These are phyloP conservation scores for Hypoxylon sp. DNA, from an alignment of 2,329 filamentous ascomycete species.

Conservation along the genomic window DNA sequence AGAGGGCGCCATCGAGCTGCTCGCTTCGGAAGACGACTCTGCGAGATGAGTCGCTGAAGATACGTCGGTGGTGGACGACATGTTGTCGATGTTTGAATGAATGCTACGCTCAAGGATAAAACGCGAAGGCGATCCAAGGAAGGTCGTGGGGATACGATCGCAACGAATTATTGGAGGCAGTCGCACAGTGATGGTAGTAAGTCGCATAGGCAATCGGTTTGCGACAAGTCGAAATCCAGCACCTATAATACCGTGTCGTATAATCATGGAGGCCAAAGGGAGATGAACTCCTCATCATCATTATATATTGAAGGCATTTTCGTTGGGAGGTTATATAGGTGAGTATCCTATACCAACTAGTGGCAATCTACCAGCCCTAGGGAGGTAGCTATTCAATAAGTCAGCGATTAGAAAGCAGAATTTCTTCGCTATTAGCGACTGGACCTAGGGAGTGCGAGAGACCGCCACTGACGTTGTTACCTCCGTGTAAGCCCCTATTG, in stretches of 20 bases:
- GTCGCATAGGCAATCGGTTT: slow-evolving; percentile 9
- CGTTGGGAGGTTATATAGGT: slow-evolving; percentile 22
- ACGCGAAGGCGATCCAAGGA: neutral
- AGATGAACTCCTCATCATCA: slow-evolving; percentile 13
- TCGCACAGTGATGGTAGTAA: neutral
- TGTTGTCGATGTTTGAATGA: slow-evolving; percentile 15
- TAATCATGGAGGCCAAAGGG: slow-evolving; percentile 23
- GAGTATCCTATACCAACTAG: slow-evolving; percentile 17
- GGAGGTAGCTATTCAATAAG: slow-evolving; percentile 37
- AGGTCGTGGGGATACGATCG: neutral
- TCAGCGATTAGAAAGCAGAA: slow-evolving; percentile 50
- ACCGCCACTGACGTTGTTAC: slow-evolving; percentile 3
- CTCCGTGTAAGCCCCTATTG: slow-evolving; percentile 10
- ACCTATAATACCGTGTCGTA: slow-evolving; percentile 14
- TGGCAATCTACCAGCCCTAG: neutral
- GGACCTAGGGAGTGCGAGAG: neutral
- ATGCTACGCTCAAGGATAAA: slow-evolving; percentile 4
- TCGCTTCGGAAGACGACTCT: slow-evolving; percentile 12
- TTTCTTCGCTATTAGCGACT: slow-evolving; percentile 3
- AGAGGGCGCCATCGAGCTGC: slow-evolving; percentile 3
- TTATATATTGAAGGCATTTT: slow-evolving; percentile 14
- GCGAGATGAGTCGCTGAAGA: slow-evolving; percentile 10
- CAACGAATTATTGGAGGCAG: neutral
- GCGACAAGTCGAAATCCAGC: slow-evolving; percentile 25
- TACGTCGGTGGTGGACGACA: slow-evolving; percentile 27